Percentiles rank a stretch among this genome's conserved stretches.
Conservation (phyloP, 805 yeast species). For the Cyberlindnera subsufficiens region DNA sequence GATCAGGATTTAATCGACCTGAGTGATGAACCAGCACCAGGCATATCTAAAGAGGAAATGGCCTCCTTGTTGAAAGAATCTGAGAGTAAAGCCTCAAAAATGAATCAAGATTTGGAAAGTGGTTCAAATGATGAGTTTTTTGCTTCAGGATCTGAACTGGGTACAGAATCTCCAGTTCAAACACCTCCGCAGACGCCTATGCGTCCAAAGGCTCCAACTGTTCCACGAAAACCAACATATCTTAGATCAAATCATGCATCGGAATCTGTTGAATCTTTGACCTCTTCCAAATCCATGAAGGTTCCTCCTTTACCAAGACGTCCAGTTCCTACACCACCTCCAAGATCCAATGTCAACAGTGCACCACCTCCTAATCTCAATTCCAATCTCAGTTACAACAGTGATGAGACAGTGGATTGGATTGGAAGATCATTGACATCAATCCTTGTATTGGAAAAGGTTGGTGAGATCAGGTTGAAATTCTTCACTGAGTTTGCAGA, state of each 20-base stretch:
- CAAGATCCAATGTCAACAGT: constrained; percentile 5
- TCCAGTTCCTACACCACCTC: constrained; percentile 28
- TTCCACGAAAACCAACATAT: constrained; percentile 20
- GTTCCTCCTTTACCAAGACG: constrained; percentile 21
- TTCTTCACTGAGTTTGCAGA: constrained; percentile 21
- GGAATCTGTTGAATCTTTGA: not conserved
- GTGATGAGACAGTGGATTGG: constrained; percentile 53
- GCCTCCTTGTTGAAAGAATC: constrained; percentile 10
- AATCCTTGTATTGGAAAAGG: constrained; percentile 14
- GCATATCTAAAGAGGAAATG: constrained; percentile 18
- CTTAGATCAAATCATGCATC: constrained; percentile 5
- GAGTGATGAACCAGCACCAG: constrained; percentile 17
- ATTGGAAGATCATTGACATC: constrained; percentile 37
- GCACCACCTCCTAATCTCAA: constrained; percentile 16
- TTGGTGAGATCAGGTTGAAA: constrained; percentile 13
- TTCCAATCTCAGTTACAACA: constrained; percentile 24
- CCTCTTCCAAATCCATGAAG: constrained; percentile 1
- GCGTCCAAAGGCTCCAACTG: constrained; percentile 19
- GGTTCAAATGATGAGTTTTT: constrained; percentile 15
- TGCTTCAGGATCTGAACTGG: constrained; percentile 1
- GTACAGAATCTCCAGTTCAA: not conserved
- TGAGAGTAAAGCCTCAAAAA: constrained; percentile 6
- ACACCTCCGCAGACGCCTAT: constrained; percentile 8
- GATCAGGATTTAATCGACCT: constrained; percentile 24
- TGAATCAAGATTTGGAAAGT: constrained; percentile 33